Evolutionary conservation across 768 basidiomycete species (phyloP).

Genomic region (Trametes maxima): DNA sequence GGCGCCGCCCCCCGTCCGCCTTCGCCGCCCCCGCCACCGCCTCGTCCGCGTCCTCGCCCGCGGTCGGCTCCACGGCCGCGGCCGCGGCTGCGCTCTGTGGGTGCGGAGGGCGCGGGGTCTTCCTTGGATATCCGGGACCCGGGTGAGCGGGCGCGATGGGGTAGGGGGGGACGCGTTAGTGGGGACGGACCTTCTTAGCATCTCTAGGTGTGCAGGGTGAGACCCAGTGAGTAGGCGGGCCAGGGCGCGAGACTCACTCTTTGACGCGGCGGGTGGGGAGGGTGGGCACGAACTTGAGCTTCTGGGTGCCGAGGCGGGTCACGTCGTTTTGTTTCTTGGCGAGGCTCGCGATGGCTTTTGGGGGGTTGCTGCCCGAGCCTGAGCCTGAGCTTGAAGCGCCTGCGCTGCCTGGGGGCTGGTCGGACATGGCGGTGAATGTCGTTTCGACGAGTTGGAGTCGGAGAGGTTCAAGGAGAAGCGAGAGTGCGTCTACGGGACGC

Average conservation of each 20-base stretch:
- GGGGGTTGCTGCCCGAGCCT: conserved; percentile 13
- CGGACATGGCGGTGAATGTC: conserved; percentile 23
- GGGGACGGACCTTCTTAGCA: conserved; percentile 57
- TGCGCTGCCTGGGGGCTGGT: conserved; percentile 17
- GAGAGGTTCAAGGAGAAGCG: background rate
- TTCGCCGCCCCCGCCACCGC: conserved; percentile 50
- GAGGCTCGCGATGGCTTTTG: conserved; percentile 76
- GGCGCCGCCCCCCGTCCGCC: conserved; percentile 47
- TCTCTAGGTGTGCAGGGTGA: conserved; percentile 45
- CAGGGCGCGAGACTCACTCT: conserved; percentile 57
- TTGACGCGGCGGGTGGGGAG: conserved; percentile 77
- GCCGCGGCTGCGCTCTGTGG: conserved; percentile 29
- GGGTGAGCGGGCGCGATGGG: background rate
- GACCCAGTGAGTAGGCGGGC: conserved; percentile 15
- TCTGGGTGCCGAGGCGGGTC: conserved; percentile 69
- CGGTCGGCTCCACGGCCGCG: background rate
- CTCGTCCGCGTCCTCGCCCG: conserved; percentile 27
- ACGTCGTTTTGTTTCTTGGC: conserved; percentile 71
- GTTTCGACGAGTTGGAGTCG: background rate
- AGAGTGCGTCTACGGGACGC: background rate
- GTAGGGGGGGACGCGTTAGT: conserved; percentile 1
- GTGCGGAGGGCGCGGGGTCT: conserved; percentile 20
- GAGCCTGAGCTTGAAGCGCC: conserved; percentile 15
- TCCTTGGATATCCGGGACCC: conserved; percentile 15
- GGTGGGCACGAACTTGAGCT: conserved; percentile 81